Conservation (phyloP, 2,329 filamentous ascomycete species). For the Aspergillus sp. region DNA sequence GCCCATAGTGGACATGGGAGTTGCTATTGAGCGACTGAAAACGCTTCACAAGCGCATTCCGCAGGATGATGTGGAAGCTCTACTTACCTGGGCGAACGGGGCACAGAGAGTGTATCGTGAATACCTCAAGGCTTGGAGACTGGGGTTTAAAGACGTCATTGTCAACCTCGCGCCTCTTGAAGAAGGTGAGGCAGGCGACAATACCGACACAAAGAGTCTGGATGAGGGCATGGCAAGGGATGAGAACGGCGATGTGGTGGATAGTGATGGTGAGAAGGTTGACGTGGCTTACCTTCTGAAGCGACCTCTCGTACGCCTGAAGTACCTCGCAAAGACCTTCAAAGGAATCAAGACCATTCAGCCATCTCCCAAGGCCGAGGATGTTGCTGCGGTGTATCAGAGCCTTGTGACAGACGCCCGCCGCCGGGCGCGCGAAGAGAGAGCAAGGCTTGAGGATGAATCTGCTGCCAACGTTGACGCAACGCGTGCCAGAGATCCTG, state of each 20-base stretch:
- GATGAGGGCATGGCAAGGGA: slow-evolving; percentile 60
- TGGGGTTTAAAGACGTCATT: slow-evolving; percentile 92
- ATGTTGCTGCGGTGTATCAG: slow-evolving; percentile 66
- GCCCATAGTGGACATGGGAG: slow-evolving; percentile 91
- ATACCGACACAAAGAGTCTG: slow-evolving; percentile 50
- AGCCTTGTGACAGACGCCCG: slow-evolving; percentile 75
- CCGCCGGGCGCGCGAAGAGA: slow-evolving; percentile 71
- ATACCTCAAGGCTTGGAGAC: slow-evolving; percentile 84
- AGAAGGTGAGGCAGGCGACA: slow-evolving; percentile 57
- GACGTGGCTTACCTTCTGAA: slow-evolving; percentile 94
- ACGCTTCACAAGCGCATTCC: slow-evolving; percentile 79
- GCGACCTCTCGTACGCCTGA: slow-evolving; percentile 81
- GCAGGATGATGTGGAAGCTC: slow-evolving; percentile 66
- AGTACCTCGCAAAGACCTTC: slow-evolving; percentile 82
- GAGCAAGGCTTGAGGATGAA: slow-evolving; percentile 76
- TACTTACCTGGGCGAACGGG: slow-evolving; percentile 79
- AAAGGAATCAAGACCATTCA: slow-evolving; percentile 57
- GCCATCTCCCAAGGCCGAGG: slow-evolving; percentile 56
- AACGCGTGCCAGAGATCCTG: slow-evolving; percentile 74
- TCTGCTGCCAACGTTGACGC: slow-evolving; percentile 82
- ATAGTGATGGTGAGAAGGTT: slow-evolving; percentile 81
- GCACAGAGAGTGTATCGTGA: slow-evolving; percentile 78
- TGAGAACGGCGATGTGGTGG: slow-evolving; percentile 62
- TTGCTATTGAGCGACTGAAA: slow-evolving; percentile 82
- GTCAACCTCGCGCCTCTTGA: slow-evolving; percentile 83